Conservation (phyloP, 2,329 filamentous ascomycete genomes). For the Leptographium radiaticola region DNA sequence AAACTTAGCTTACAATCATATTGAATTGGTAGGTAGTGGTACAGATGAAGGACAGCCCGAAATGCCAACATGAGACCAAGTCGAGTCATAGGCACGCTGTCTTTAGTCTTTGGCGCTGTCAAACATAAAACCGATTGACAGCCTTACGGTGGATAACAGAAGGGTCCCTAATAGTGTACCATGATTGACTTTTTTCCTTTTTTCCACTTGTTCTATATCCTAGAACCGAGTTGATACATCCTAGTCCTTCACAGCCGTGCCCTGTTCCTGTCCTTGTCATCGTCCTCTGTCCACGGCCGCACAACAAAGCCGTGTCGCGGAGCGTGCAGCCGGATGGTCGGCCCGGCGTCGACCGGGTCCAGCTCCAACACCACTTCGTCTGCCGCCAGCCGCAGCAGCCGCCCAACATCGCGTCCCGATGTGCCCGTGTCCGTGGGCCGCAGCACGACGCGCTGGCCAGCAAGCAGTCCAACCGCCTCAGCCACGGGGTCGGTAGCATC, state of each 20-base stretch:
- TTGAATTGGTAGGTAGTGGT: no score
- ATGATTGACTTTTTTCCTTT: no score
- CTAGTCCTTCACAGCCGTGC: not conserved
- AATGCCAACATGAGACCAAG: no score
- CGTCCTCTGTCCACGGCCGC: conserved; percentile 14
- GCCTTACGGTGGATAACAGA: no score
- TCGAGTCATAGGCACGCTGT: no score
- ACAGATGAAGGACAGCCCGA: no score
- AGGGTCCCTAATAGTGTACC: no score
- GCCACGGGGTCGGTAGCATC: conserved; percentile 29
- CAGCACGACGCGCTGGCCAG: conserved; percentile 41
- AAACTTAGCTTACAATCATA: no score
- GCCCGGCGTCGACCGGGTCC: conserved; percentile 19
- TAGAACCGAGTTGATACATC: no score
- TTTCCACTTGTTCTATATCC: no score
- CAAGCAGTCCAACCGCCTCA: conserved; percentile 31
- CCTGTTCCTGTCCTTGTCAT: not conserved
- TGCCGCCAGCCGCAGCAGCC: conserved; percentile 35
- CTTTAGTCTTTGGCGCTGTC: no score
- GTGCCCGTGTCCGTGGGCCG: conserved; percentile 51
- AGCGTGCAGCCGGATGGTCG: conserved; percentile 41
- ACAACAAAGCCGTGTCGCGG: conserved; percentile 47
- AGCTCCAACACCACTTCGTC: conserved; percentile 47
- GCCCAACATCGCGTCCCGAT: conserved; percentile 43
- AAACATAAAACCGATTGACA: no score